A percentile compares a stretch with the other conserved stretches of the same genome.
These are phyloP conservation scores for Orbilia oligospora DNA, from an alignment of 2,329 filamentous ascomycete genomes.

Conservation along the genomic window DNA sequence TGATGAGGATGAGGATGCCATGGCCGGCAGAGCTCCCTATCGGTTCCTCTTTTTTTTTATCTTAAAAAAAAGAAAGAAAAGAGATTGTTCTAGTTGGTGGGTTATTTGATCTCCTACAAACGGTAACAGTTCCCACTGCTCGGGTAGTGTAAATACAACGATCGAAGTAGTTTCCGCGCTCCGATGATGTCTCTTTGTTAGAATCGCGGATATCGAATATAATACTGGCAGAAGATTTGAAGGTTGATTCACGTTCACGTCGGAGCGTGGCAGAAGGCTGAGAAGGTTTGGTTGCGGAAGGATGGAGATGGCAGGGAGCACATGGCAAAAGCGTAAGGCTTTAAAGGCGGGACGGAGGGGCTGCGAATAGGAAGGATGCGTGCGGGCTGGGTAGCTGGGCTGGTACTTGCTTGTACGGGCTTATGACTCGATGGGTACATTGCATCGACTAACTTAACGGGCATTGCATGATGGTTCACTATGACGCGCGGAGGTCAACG, in stretches of 20 bases:
- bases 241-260: slow-evolving; percentile 10
- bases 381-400: background rate
- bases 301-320: slow-evolving; percentile 35
- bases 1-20: slow-evolving; percentile 42
- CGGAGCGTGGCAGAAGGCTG: slow-evolving; percentile 17
- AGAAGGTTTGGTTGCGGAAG: background rate
- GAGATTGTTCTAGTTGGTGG: background rate
- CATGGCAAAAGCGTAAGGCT: slow-evolving; percentile 49
- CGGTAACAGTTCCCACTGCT: background rate
- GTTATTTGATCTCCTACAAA: background rate
- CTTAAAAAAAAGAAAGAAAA: too few species aligned
- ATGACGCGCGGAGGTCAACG: slow-evolving; percentile 31
- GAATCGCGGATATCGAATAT: background rate
- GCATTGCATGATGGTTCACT: slow-evolving; percentile 11
- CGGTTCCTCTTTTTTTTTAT: background rate
- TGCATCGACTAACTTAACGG: background rate
- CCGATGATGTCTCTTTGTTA: background rate
- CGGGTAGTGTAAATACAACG: background rate
- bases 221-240: background rate
- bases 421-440: slow-evolving; percentile 26
- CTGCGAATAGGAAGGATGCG: slow-evolving; percentile 28
- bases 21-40: slow-evolving; percentile 32
- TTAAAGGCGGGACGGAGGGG: slow-evolving; percentile 5
- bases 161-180: background rate
- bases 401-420: slow-evolving; percentile 6